These are phyloP conservation scores for Antarctomyces pellizariae DNA, from an alignment of 495 filamentous ascomycete species.

Conservation along the genomic window DNA sequence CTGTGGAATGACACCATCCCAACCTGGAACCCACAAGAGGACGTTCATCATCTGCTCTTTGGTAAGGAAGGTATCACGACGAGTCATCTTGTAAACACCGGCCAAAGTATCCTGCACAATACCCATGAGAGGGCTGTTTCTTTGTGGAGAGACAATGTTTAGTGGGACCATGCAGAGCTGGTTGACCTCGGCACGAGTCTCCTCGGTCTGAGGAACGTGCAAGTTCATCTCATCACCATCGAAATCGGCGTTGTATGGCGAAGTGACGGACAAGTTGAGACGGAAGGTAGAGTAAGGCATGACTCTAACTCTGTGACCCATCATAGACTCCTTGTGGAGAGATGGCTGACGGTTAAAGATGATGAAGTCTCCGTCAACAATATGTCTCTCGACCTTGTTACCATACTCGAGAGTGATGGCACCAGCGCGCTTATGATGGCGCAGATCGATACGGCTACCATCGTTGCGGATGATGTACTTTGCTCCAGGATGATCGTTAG, in stretches of 20 bases:
- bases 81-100: constrained; percentile 89
- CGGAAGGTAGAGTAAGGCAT: constrained; percentile 99
- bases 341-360: constrained; percentile 99
- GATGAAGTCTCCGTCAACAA: constrained; percentile 89
- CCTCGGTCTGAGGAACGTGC: constrained; percentile 92
- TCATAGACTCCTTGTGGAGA: constrained; percentile 99
- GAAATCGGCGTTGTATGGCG: constrained; percentile 98
- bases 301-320: constrained; percentile 90
- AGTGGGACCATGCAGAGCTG: constrained; percentile 88
- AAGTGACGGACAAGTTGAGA: constrained; percentile 89
- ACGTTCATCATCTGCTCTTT: constrained; percentile 86
- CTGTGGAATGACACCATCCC: constrained; percentile 83
- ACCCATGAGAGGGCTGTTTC: constrained; percentile 95
- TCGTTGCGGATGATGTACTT: constrained; percentile 84
- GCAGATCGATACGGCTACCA: constrained; percentile 81
- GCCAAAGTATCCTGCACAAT: constrained; percentile 96
- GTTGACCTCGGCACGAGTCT: constrained; percentile 79
- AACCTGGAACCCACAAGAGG: constrained; percentile 89
- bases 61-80: constrained; percentile 73
- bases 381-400: constrained; percentile 94
- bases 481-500: constrained; percentile 82
- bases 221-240: constrained; percentile 99
- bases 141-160: constrained; percentile 94
- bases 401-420: constrained; percentile 74
- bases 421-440: constrained; percentile 67